Percentiles rank a stretch among this genome's conserved stretches.
Conservation (phyloP, 78 protist genomes). For the Isochrysis galbana region DNA sequence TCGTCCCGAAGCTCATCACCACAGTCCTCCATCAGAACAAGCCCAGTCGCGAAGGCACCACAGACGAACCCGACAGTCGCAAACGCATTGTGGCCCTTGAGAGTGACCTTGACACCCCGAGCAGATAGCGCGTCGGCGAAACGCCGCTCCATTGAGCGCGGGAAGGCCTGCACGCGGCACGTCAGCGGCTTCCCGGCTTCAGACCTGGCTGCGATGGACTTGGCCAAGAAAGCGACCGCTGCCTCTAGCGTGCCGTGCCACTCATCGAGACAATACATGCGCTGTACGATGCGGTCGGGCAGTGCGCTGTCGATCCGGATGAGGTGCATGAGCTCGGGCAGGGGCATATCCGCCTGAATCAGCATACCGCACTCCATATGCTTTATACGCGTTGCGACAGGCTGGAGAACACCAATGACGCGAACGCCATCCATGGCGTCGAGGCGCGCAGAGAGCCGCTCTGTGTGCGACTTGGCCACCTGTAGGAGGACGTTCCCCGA, state of each 20-base stretch:
- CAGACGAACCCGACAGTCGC: not conserved
- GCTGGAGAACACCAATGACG: not conserved
- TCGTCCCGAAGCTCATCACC: no score
- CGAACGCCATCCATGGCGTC: not conserved
- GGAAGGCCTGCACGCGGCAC: not conserved
- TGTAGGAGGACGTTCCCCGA: not conserved
- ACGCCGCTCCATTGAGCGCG: not conserved
- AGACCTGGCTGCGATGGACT: no score
- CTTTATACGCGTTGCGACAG: not conserved
- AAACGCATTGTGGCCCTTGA: not conserved
- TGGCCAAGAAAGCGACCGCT: not conserved
- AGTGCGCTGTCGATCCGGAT: not conserved
- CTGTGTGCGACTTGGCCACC: not conserved
- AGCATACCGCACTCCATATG: not conserved
- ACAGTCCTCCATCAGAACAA: no score
- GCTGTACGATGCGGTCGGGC: not conserved
- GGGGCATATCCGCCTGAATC: not conserved
- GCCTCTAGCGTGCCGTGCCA: not conserved
- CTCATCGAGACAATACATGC: not conserved
- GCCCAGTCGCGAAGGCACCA: no score
- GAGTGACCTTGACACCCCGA: not conserved
- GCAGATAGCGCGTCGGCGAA: not conserved
- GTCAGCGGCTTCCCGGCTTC: no score
- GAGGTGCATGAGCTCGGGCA: not conserved
- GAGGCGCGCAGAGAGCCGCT: not conserved